Conservation (phyloP, 208 protist genomes). For the Leishmania tropica region DNA sequence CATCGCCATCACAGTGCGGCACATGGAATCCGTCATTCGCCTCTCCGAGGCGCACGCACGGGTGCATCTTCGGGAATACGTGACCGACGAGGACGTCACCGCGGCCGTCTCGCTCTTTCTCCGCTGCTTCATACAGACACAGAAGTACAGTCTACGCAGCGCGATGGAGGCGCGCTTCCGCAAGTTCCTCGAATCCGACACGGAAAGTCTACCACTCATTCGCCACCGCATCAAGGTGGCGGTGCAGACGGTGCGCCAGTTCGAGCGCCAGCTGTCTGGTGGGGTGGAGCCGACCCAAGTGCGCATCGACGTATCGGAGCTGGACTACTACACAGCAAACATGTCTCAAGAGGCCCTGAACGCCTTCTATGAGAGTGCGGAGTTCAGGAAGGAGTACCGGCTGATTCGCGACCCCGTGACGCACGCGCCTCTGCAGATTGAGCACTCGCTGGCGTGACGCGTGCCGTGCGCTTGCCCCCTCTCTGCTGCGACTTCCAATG, state of each 20-base stretch:
- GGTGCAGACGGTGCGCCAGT: conserved; percentile 76
- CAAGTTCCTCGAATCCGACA: conserved; percentile 88
- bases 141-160: conserved; percentile 92
- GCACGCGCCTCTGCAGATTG: conserved; percentile 74
- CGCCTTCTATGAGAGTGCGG: conserved; percentile 81
- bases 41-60: conserved; percentile 98
- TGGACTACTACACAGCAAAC: conserved; percentile 81
- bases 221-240: conserved; percentile 87
- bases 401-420: conserved; percentile 85
- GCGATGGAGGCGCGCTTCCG: conserved; percentile 88
- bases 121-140: conserved; percentile 98
- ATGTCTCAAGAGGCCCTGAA: conserved; percentile 82
- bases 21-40: conserved; percentile 99
- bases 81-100: conserved; percentile 97
- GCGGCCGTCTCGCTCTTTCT: conserved; percentile 98
- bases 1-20: conserved; percentile 97
- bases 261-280: conserved; percentile 84
- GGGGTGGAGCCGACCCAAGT: conserved; percentile 81
- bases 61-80: conserved; percentile 97
- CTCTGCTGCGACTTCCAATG: neutral
- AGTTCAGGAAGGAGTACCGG: conserved; percentile 79
- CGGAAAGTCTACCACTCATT: conserved; percentile 85
- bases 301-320: conserved; percentile 74
- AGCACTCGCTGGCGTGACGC: conserved; percentile 54
- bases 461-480: neutral